Percentiles rank a stretch among this genome's conserved stretches.
phyloP scores from a whole-genome alignment of 2,329 filamentous ascomycete genomes.

The Fusarium fracticaudum region DNA sequence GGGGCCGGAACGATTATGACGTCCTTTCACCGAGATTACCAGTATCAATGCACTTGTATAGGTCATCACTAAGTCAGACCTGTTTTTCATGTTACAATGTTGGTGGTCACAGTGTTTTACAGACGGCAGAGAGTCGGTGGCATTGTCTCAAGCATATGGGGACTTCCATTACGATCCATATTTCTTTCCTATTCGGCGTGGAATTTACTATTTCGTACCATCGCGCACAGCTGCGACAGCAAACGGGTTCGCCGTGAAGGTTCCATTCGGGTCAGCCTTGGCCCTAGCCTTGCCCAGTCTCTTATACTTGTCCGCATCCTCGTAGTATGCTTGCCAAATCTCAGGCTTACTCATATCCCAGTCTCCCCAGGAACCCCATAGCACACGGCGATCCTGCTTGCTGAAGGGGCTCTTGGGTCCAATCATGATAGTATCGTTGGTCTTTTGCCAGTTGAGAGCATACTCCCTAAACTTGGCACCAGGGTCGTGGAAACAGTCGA shows the following conservation, averaged over 20 bases:
- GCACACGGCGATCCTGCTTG: slow-evolving; percentile 49
- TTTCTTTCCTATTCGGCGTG: background rate
- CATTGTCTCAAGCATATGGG: background rate
- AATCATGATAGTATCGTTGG: slow-evolving; percentile 50
- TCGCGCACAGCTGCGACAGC: slow-evolving; percentile 21
- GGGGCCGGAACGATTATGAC: background rate
- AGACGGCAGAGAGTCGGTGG: too few relatives aligned
- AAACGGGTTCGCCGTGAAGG: slow-evolving; percentile 51
- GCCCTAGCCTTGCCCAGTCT: slow-evolving; percentile 43
- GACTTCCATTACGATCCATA: accelerated
- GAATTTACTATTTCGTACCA: background rate
- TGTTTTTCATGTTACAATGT: too few relatives aligned
- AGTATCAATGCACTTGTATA: background rate
- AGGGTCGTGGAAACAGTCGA: slow-evolving; percentile 57
- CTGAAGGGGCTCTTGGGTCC: slow-evolving; percentile 48
- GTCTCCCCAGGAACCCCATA: slow-evolving; percentile 53
- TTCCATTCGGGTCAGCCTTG: slow-evolving; percentile 48
- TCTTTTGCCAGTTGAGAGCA: slow-evolving; percentile 54
- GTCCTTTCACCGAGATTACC: background rate
- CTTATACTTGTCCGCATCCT: slow-evolving; percentile 48
- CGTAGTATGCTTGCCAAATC: slow-evolving; percentile 50
- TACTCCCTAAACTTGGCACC: slow-evolving; percentile 40
- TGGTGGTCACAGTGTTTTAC: background rate
- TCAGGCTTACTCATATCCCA: slow-evolving; percentile 46
- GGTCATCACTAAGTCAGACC: background rate